Conservation (phyloP, 106 monocot species). For the Phalaenopsis equestris region DNA sequence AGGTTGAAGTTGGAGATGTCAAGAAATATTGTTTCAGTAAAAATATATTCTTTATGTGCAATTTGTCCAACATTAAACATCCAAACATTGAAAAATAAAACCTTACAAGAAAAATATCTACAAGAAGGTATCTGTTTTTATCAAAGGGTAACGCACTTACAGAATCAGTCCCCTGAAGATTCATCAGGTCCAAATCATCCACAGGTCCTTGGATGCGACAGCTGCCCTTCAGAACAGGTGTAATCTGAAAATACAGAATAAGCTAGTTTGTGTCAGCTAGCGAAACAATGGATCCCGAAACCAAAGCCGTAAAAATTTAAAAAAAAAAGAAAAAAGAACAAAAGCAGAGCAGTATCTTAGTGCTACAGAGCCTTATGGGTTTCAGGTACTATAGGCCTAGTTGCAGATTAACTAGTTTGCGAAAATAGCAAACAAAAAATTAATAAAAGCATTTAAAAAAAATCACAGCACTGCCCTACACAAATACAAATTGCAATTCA, state of each 20-base stretch:
- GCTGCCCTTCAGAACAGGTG: slow-evolving; percentile 33
- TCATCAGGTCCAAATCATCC: slow-evolving; percentile 19
- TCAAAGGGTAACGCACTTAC: background rate
- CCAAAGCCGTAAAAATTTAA: background rate
- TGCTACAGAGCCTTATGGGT: background rate
- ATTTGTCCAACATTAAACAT: background rate
- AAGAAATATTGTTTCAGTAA: background rate
- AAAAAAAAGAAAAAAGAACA: background rate
- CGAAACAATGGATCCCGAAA: background rate
- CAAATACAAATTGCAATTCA: too few species aligned
- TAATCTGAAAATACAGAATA: slow-evolving; percentile 29
- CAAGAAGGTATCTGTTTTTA: background rate
- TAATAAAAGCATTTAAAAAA: background rate
- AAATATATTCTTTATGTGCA: background rate
- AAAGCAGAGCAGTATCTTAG: background rate
- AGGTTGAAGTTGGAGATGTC: too few species aligned
- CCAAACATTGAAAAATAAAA: background rate
- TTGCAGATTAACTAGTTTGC: background rate
- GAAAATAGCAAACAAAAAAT: background rate
- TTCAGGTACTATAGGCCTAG: background rate
- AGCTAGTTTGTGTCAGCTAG: background rate
- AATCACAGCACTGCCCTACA: background rate
- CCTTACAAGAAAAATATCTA: background rate
- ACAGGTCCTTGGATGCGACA: slow-evolving; percentile 39
- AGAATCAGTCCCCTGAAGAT: slow-evolving; percentile 11